A percentile compares a stretch with the other conserved stretches of the same genome.
Evolutionary conservation across 1,284 basidiomycete species (phyloP).

Genomic region (Microbotryum silenes-acaulis): DNA sequence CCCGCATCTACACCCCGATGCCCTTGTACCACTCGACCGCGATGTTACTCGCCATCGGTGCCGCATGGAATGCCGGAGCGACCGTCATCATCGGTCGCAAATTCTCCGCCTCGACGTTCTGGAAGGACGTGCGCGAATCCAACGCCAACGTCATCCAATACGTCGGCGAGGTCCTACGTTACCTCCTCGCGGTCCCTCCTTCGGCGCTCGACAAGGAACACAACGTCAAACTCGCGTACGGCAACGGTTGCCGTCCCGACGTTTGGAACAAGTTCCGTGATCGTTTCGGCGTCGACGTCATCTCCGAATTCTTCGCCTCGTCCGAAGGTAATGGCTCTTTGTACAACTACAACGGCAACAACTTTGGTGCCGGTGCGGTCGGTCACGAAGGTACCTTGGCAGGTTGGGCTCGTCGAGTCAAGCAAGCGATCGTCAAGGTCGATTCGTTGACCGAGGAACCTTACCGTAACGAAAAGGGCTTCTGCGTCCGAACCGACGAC

Average conservation of each 20-base stretch:
- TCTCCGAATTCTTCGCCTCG: conserved; percentile 41
- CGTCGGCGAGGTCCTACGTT: conserved; percentile 39
- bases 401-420: conserved; percentile 24
- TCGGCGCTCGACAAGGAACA: conserved; percentile 39
- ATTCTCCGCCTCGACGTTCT: conserved; percentile 40
- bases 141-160: conserved; percentile 41
- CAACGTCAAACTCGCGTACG: conserved; percentile 41
- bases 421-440: conserved; percentile 38
- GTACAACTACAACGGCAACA: conserved; percentile 39
- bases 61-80: conserved; percentile 33
- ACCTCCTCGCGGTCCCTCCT: conserved; percentile 39
- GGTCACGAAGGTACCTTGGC: conserved; percentile 36
- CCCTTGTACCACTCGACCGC: conserved; percentile 35
- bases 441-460: conserved; percentile 42
- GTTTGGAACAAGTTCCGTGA: conserved; percentile 42
- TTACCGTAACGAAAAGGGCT: conserved; percentile 35
- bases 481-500: conserved; percentile 31
- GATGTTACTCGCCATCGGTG: conserved; percentile 38
- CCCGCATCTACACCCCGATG: conserved; percentile 41
- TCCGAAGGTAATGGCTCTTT: conserved; percentile 37
- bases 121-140: conserved; percentile 37
- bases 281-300: conserved; percentile 36
- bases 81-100: conserved; percentile 42
- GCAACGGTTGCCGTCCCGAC: conserved; percentile 40
- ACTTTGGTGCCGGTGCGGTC: conserved; percentile 40